Conservation (phyloP, 495 filamentous ascomycete species). For the Aspergillus saccharolyticus region DNA sequence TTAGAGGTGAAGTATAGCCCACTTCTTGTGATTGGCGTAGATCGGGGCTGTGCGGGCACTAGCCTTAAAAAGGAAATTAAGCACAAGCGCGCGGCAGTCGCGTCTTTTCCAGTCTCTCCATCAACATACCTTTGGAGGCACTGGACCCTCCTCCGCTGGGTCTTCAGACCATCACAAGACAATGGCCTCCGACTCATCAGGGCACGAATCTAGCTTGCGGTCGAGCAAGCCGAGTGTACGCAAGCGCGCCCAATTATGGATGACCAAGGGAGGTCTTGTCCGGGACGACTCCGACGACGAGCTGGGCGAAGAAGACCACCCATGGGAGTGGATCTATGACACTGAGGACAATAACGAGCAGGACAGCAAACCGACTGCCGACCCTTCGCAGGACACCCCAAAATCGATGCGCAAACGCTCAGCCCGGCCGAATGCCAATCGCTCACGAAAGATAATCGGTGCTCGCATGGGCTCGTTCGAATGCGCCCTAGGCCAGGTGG, state of each 20-base stretch:
- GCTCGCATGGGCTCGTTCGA: constrained; percentile 83
- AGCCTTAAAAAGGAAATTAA: not conserved
- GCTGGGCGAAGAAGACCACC: constrained; percentile 73
- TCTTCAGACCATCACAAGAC: not conserved
- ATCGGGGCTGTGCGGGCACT: not conserved
- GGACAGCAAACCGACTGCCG: constrained; percentile 19
- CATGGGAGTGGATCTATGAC: constrained; percentile 92
- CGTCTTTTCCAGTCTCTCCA: not conserved
- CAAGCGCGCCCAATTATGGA: constrained; percentile 54
- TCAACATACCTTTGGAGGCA: not conserved
- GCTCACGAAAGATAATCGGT: constrained; percentile 57
- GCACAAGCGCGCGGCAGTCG: not conserved
- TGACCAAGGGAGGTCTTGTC: constrained; percentile 59
- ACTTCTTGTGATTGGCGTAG: not conserved
- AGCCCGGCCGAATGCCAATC: constrained; percentile 21
- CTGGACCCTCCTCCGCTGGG: not conserved
- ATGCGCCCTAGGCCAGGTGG: constrained; percentile 73
- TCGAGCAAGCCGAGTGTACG: constrained; percentile 23
- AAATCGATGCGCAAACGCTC: constrained; percentile 32
- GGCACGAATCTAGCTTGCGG: constrained; percentile 15
- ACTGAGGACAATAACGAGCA: constrained; percentile 24
- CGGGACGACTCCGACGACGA: constrained; percentile 92
- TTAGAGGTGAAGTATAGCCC: not conserved
- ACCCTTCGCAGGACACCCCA: constrained; percentile 31
- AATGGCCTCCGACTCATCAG: constrained; percentile 20